Conservation (phyloP, 225 moss, liverwort and hornwort species). For the Sphagnum tenellum region DNA sequence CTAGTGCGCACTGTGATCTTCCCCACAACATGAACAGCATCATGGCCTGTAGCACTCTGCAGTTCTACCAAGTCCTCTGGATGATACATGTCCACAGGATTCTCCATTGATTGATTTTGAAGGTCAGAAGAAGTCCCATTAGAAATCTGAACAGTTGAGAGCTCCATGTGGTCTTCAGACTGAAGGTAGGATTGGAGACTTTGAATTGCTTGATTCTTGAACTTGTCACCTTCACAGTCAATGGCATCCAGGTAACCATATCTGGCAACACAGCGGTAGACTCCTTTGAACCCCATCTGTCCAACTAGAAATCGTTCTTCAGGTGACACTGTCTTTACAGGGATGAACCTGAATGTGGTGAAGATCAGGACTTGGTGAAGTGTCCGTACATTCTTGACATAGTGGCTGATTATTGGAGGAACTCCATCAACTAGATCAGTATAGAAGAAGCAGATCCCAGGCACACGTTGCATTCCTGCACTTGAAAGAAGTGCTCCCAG, state of each 20-base stretch:
- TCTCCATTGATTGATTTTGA: conserved; percentile 5
- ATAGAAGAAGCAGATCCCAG: conserved; percentile 81
- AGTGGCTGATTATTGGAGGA: conserved; percentile 68
- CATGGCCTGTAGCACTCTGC: conserved; percentile 26
- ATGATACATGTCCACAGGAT: conserved; percentile 24
- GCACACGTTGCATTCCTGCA: conserved; percentile 46
- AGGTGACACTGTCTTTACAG: conserved; percentile 47
- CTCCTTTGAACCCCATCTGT: conserved; percentile 53
- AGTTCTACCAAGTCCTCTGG: conserved; percentile 41
- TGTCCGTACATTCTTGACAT: conserved; percentile 62
- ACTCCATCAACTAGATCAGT: conserved; percentile 56
- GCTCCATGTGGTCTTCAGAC: conserved; percentile 34
- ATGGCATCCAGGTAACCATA: conserved; percentile 72
- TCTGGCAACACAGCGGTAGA: conserved; percentile 68
- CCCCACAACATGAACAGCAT: conserved; percentile 59
- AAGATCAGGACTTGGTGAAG: conserved; percentile 70
- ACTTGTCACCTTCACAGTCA: conserved; percentile 43
- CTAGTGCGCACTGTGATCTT: conserved; percentile 39
- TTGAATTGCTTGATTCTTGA: conserved; percentile 32
- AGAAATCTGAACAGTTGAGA: conserved; percentile 11
- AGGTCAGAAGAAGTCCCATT: conserved; percentile 4
- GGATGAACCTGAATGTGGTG: conserved; percentile 50
- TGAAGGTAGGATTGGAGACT: conserved; percentile 55
- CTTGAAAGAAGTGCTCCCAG: conserved; percentile 36
- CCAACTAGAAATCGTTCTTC: conserved; percentile 63